phyloP scores from a whole-genome alignment of 148 eudicot species.

The Fallopia convolvulus region DNA sequence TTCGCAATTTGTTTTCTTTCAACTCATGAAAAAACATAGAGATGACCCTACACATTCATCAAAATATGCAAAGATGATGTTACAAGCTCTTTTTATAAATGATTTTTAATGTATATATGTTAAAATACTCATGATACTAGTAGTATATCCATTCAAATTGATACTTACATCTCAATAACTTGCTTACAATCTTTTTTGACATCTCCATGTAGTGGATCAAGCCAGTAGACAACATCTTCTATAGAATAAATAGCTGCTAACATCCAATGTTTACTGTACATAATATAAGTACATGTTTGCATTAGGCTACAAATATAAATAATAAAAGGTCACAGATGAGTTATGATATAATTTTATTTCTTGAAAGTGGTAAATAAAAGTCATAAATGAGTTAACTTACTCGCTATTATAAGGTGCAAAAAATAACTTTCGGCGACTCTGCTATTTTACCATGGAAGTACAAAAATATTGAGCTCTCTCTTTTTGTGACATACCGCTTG shows the following conservation, averaged over 20 bases:
- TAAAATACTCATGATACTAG: background rate
- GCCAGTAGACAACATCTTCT: background rate
- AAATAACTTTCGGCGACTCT: background rate
- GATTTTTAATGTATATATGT: no score
- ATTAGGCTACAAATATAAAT: background rate
- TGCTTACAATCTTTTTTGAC: background rate
- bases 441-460: background rate
- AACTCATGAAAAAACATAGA: no score
- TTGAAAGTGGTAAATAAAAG: no score
- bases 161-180: background rate
- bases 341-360: no score
- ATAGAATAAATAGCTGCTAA: background rate
- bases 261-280: background rate
- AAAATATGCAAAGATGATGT: no score
- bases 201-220: background rate
- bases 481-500: no score
- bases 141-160: no score
- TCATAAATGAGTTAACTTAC: background rate
- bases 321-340: background rate
- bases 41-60: no score
- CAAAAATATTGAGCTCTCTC: background rate
- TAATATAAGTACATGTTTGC: background rate
- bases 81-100: no score
- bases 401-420: background rate
- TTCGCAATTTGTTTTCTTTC: no score